phyloP scores from a whole-genome alignment of 164 flowering plant genomes.

The Aristolochia fimbriata region DNA sequence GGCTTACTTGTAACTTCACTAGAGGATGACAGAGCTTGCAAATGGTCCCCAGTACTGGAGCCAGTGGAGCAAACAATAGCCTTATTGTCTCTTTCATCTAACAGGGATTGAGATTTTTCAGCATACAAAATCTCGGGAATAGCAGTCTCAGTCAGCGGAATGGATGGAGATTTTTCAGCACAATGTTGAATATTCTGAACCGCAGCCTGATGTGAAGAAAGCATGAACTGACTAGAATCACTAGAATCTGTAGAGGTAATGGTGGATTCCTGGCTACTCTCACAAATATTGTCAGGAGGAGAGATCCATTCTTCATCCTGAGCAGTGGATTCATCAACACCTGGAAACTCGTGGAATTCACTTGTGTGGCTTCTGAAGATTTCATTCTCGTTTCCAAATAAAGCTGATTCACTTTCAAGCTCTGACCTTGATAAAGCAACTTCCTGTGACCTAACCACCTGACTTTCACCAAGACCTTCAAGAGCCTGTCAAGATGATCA shows the following conservation, averaged over 20 bases:
- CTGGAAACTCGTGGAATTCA: constrained; percentile 23
- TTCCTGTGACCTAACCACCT: constrained; percentile 54
- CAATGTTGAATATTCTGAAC: constrained; percentile 13
- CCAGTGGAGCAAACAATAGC: constrained; percentile 9
- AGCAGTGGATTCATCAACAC: constrained; percentile 23
- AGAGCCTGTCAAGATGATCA: constrained; percentile 45
- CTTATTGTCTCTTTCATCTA: constrained; percentile 13
- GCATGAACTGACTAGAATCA: constrained; percentile 21
- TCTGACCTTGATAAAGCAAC: constrained; percentile 39
- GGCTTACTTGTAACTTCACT: constrained; percentile 8
- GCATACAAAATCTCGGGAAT: constrained; percentile 13
- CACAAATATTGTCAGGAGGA: constrained; percentile 70
- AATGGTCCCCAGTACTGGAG: constrained; percentile 13
- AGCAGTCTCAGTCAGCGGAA: constrained; percentile 18
- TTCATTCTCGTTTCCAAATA: constrained; percentile 29
- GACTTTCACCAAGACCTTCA: constrained; percentile 89
- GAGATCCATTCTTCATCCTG: constrained; percentile 82
- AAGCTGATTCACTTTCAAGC: constrained; percentile 29
- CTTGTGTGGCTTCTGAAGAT: constrained; percentile 20
- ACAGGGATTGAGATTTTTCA: constrained; percentile 20
- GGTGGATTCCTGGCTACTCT: constrained; percentile 45
- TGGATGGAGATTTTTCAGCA: constrained; percentile 12
- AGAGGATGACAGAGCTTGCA: constrained; percentile 11
- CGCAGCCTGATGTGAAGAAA: constrained; percentile 17
- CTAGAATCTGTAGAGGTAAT: constrained; percentile 32